Percentiles rank a stretch among this genome's conserved stretches.
These are phyloP conservation scores for Fragaria iinumae DNA, from an alignment of 306 rosid genomes.

Conservation along the genomic window DNA sequence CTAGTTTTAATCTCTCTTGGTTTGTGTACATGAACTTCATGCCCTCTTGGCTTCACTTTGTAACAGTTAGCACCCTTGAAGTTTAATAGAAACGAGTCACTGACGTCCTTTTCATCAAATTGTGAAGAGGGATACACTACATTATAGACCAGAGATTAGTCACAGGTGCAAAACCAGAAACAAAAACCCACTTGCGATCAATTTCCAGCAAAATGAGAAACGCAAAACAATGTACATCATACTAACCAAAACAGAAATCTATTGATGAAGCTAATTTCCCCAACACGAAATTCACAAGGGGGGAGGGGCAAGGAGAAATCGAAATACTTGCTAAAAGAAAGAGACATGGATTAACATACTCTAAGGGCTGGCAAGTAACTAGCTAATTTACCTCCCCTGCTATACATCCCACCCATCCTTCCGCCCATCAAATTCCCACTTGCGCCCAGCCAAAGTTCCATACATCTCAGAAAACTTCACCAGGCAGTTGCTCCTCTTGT, in stretches of 20 bases:
- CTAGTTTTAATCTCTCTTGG: too few species aligned
- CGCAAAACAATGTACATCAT: constrained; percentile 57
- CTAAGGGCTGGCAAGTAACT: constrained; percentile 31
- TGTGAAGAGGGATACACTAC: background rate
- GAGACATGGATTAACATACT: constrained; percentile 24
- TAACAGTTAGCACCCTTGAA: too few species aligned
- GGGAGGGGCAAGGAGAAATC: background rate
- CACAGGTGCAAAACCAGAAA: background rate
- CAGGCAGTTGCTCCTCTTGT: constrained; percentile 68
- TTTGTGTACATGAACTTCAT: too few species aligned
- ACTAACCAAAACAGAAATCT: constrained; percentile 37
- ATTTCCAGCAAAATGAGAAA: background rate
- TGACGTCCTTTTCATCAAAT: too few species aligned
- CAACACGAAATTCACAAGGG: too few species aligned
- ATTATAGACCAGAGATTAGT: background rate
- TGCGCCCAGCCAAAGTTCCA: constrained; percentile 60
- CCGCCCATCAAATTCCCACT: constrained; percentile 67
- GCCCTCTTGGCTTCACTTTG: too few species aligned
- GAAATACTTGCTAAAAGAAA: constrained; percentile 26
- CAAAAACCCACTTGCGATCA: background rate
- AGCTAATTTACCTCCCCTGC: constrained; percentile 22
- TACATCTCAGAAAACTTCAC: constrained; percentile 65
- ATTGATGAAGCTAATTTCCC: background rate
- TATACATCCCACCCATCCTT: constrained; percentile 97
- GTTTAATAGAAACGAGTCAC: too few species aligned